A percentile compares a stretch with the other conserved stretches of the same genome.
Conservation (phyloP, 1,139 yeast species). For the Petasospora rhodanensis region DNA sequence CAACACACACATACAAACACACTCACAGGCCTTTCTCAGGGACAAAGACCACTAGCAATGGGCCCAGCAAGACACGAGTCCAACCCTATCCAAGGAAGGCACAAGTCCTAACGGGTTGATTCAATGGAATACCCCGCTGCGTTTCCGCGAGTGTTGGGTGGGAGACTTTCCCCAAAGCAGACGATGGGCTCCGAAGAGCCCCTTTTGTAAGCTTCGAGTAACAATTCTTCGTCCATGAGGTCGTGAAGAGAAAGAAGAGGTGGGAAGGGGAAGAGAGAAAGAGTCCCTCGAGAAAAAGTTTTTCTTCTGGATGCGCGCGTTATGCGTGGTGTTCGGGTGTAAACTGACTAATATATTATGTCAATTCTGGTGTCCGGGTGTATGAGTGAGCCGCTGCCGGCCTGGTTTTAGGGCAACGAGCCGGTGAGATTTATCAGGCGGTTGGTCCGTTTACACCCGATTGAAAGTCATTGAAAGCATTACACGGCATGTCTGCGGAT, state of each 20-base stretch:
- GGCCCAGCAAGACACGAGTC: conserved; percentile 7
- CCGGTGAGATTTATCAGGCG: too few species aligned
- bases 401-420: too few species aligned
- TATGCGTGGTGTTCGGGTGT: conserved; percentile 5
- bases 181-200: conserved; percentile 25
- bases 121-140: conserved; percentile 30
- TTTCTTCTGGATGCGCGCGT: conserved; percentile 1
- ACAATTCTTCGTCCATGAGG: conserved; percentile 74
- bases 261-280: conserved; percentile 6
- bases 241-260: conserved; percentile 24
- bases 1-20: too few species aligned
- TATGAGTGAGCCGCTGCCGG: too few species aligned
- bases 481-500: conserved; percentile 66
- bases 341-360: too few species aligned
- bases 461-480: too few species aligned
- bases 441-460: too few species aligned
- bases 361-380: not conserved
- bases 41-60: too few species aligned
- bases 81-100: conserved; percentile 2
- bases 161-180: conserved; percentile 97
- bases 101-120: conserved; percentile 18
- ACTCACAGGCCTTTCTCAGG: too few species aligned
- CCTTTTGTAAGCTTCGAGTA: conserved; percentile 73
- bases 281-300: conserved; percentile 9
- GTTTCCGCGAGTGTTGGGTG: conserved; percentile 52